Conservation (phyloP, 495 filamentous ascomycete genomes). For the Aspergillus bridgeri region DNA sequence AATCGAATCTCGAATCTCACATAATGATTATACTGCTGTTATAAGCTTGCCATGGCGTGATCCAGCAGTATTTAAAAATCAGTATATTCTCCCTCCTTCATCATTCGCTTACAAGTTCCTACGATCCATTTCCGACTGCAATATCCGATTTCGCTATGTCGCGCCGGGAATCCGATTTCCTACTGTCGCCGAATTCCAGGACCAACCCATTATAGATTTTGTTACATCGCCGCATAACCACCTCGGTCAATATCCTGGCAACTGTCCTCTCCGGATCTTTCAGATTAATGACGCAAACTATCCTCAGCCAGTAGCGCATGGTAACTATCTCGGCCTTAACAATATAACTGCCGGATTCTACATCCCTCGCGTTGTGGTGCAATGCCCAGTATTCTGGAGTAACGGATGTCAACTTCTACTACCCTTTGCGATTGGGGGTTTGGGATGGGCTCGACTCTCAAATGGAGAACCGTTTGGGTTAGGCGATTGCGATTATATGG, state of each 20-base stretch:
- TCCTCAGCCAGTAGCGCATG: slow-evolving; percentile 4
- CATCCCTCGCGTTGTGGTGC: slow-evolving; percentile 4
- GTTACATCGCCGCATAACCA: slow-evolving; percentile 6
- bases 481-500: background rate
- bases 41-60: slow-evolving; percentile 12
- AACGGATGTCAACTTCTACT: slow-evolving; percentile 12
- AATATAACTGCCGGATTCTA: slow-evolving; percentile 11
- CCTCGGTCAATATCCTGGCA: slow-evolving; percentile 6
- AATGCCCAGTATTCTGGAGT: slow-evolving; percentile 10
- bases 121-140: background rate
- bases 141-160: slow-evolving; percentile 12
- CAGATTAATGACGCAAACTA: slow-evolving; percentile 8
- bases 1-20: slow-evolving; percentile 6
- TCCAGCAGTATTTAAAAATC: background rate
- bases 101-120: slow-evolving; percentile 2
- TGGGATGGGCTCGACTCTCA: slow-evolving; percentile 8
- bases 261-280: slow-evolving; percentile 9
- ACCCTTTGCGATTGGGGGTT: slow-evolving; percentile 8
- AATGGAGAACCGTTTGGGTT: slow-evolving; percentile 10
- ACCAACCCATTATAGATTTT: slow-evolving; percentile 6
- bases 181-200: slow-evolving; percentile 8
- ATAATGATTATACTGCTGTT: slow-evolving; percentile 1
- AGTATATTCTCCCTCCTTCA: background rate
- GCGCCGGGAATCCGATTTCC: slow-evolving; percentile 14
- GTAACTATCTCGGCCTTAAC: slow-evolving; percentile 1